Percentiles rank a stretch among this genome's conserved stretches.
phyloP scores from a whole-genome alignment of 164 flowering plant species.

The Pachysandra terminalis region DNA sequence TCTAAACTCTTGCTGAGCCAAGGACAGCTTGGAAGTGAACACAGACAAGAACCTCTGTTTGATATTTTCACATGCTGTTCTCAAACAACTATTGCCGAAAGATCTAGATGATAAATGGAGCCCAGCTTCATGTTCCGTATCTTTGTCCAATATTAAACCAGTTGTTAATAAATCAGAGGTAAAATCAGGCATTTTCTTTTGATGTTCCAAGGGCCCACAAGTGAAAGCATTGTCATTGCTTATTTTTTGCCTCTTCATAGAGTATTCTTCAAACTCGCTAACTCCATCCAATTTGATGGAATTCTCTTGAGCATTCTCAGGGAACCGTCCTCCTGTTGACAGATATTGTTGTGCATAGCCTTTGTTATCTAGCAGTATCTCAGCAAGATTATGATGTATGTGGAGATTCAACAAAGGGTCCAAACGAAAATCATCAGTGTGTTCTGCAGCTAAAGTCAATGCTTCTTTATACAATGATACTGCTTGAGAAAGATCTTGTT shows the following conservation, averaged over 20 bases:
- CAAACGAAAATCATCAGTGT: conserved; percentile 77
- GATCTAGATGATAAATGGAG: conserved; percentile 18
- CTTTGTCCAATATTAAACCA: conserved; percentile 16
- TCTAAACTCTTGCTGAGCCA: conserved; percentile 71
- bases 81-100: conserved; percentile 28
- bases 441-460: conserved; percentile 50
- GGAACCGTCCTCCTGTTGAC: conserved; percentile 14
- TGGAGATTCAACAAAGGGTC: conserved; percentile 87
- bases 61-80: conserved; percentile 49
- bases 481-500: conserved; percentile 53
- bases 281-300: conserved; percentile 13
- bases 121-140: conserved; percentile 19
- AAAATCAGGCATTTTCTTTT: conserved; percentile 15
- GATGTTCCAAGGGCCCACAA: conserved; percentile 7
- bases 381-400: conserved; percentile 79
- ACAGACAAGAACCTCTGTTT: conserved; percentile 64
- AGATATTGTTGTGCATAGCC: conserved; percentile 12
- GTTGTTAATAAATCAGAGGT: conserved; percentile 13
- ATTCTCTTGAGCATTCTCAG: conserved; percentile 21
- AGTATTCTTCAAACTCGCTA: conserved; percentile 21
- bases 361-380: conserved; percentile 39
- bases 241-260: conserved; percentile 35
- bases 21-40: conserved; percentile 60
- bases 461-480: conserved; percentile 72
- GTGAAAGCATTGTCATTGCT: conserved; percentile 20